Conservation (phyloP, 768 basidiomycete genomes). For the Sarcodon sp. region DNA sequence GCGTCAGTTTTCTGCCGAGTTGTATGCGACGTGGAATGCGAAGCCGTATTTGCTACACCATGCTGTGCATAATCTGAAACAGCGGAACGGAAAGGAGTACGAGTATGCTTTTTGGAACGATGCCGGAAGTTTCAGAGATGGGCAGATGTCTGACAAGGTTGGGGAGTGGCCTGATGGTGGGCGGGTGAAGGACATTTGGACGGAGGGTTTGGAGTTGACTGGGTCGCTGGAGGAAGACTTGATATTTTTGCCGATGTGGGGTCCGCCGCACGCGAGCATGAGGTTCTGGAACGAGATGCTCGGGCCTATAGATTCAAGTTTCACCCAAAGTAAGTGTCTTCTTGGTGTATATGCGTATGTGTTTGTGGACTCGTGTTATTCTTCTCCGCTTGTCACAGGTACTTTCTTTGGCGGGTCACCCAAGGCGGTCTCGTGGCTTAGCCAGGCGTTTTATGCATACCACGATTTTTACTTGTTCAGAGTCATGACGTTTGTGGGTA, state of each 20-base stretch:
- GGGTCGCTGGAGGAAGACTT: conserved; percentile 9
- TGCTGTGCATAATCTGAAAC: conserved; percentile 9
- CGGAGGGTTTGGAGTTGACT: conserved; percentile 4
- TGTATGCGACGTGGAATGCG: conserved; percentile 13
- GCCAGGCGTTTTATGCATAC: conserved; percentile 9
- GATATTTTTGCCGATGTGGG: conserved; percentile 13
- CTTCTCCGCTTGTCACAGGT: conserved; percentile 3
- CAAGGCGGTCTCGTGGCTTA: conserved; percentile 11
- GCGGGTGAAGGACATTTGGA: conserved; percentile 9
- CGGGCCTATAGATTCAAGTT: conserved; percentile 6
- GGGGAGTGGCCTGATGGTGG: conserved; percentile 11
- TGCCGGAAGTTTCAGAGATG: conserved; percentile 10
- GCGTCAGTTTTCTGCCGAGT: conserved; percentile 6
- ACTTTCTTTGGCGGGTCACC: conserved; percentile 15
- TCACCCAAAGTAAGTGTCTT: neutral
- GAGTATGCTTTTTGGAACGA: conserved; percentile 16
- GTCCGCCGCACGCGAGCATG: conserved; percentile 6
- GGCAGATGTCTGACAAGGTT: conserved; percentile 5
- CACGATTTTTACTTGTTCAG: conserved; percentile 11
- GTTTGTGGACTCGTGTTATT: too few species aligned
- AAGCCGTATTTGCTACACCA: conserved; percentile 14
- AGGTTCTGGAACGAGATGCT: conserved; percentile 9
- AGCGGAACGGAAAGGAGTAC: conserved; percentile 8
- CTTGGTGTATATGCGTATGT: neutral
- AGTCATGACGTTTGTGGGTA: conserved; percentile 11